phyloP scores from a whole-genome alignment of 1,139 yeast genomes.

The Scheffersomyces segobiensis region DNA sequence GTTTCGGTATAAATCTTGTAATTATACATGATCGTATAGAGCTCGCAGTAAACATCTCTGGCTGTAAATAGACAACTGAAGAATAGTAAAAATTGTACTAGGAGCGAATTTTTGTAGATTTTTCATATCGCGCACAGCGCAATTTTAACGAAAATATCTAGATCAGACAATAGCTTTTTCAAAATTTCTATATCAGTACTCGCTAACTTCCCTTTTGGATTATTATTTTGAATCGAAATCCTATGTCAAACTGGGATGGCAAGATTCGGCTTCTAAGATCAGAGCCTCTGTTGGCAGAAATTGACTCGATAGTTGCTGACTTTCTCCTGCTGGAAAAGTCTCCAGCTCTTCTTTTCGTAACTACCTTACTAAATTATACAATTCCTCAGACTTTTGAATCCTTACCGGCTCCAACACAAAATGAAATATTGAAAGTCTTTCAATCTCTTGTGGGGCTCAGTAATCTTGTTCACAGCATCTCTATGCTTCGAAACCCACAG shows the following conservation, averaged over 20 bases:
- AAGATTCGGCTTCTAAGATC: neutral
- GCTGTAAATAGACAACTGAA: neutral
- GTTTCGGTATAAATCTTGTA: neutral
- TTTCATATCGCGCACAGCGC: neutral
- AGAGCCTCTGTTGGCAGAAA: neutral
- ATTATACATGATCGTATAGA: neutral
- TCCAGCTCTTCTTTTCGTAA: slow-evolving; percentile 11
- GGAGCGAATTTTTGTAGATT: neutral
- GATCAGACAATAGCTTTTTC: neutral
- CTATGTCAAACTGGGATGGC: slow-evolving; percentile 7
- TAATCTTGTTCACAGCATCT: slow-evolving; percentile 23
- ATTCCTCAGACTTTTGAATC: slow-evolving; percentile 26
- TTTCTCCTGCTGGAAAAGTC: neutral
- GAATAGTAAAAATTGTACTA: neutral
- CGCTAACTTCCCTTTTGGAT: neutral
- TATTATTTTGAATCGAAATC: neutral
- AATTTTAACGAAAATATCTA: neutral
- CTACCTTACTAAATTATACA: slow-evolving; percentile 30
- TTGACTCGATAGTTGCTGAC: neutral
- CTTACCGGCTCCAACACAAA: slow-evolving; percentile 14
- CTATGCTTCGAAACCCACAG: slow-evolving; percentile 2
- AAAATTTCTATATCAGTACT: neutral
- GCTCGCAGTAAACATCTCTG: neutral
- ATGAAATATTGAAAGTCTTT: slow-evolving; percentile 15
- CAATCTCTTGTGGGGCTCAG: slow-evolving; percentile 31